These are phyloP conservation scores for Citrus sp. DNA, from an alignment of 345 rosid species.

Conservation along the genomic window DNA sequence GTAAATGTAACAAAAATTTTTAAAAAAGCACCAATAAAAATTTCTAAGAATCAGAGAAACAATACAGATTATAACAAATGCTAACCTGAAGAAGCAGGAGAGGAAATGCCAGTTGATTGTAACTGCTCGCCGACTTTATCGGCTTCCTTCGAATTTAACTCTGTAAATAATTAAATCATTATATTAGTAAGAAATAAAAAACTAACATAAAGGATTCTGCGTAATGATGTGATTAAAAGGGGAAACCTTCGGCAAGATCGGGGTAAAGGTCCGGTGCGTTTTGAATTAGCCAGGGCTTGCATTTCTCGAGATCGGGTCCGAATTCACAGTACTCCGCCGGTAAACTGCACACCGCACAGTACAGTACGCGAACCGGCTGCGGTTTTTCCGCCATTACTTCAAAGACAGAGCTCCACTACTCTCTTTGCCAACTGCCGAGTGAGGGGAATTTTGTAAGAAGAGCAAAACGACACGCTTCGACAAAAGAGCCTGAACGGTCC, in stretches of 20 bases:
- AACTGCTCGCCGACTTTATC: slow-evolving; percentile 32
- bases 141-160: slow-evolving; percentile 23
- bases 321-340: slow-evolving; percentile 54
- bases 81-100: slow-evolving; percentile 20
- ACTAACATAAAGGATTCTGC: background rate
- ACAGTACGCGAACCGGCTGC: slow-evolving; percentile 33
- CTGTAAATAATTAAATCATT: background rate
- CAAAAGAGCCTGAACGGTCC: too few relatives aligned
- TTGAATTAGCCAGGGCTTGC: slow-evolving; percentile 52
- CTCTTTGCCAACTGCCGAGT: background rate
- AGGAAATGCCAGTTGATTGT: slow-evolving; percentile 27
- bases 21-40: background rate
- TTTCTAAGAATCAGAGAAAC: background rate
- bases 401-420: background rate
- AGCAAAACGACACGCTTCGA: slow-evolving; percentile 10
- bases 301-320: slow-evolving; percentile 46
- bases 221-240: background rate
- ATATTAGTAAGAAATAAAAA: background rate
- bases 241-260: slow-evolving; percentile 39
- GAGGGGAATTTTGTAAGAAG: background rate
- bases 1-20: background rate
- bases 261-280: slow-evolving; percentile 47
- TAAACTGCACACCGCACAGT: slow-evolving; percentile 37
- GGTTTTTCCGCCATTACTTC: slow-evolving; percentile 32
- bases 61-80: background rate